Base-by-base conservation (phyloP, 2,329 filamentous ascomycete genomes). In the Ceratocystis alfenasii region DNA sequence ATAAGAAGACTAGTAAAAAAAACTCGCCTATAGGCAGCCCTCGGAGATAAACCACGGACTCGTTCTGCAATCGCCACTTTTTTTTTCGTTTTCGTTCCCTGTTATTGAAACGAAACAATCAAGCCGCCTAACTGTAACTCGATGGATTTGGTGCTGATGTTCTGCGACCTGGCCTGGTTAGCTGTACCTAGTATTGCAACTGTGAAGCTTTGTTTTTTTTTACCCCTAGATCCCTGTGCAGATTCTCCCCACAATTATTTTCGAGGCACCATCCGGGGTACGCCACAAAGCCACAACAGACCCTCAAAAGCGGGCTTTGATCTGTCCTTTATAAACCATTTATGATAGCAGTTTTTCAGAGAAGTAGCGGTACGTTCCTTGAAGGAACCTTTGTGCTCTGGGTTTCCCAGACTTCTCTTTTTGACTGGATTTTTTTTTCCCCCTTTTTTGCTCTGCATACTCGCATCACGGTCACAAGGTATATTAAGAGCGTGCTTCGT, bases 41-140 rank as follows among this genome's bases (percentile, higher is more conserved):
- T 17, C 45, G 62, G 41, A 53, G 22, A 64, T 48, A 53, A 15
- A 36, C 12, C 50, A 22, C 62, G 22, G 62, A 50, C 50, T 20
- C 28, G 45, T 30, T 36, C 50, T 30, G 46, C 36, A 33, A 12
- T 59, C 15, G 17, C 53, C n/a, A 41, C 53, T 33, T 25, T 33
- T 30, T 30, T 30, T 33, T 33, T 33, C 6, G 1, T 33, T 33
- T 33, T 33, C 30, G 30, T 33, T 33, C 30, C 6, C 1, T 53
- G 7, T 30, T 44, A 5, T 64, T 48, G 62, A 33, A 33, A 50
- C 45, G 62, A 53, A 64, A 53, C 28, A 48, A 64, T 5, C 28
- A 53, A 17, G 36, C 36, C 36, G 10, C 36, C 10, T 41, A 28
- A 53, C 62, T 50, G 44, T 30, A 53, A 53, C 30, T 22, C 45